phyloP scores from a whole-genome alignment of 2,329 filamentous ascomycete species.

The Septoria petroselini region DNA sequence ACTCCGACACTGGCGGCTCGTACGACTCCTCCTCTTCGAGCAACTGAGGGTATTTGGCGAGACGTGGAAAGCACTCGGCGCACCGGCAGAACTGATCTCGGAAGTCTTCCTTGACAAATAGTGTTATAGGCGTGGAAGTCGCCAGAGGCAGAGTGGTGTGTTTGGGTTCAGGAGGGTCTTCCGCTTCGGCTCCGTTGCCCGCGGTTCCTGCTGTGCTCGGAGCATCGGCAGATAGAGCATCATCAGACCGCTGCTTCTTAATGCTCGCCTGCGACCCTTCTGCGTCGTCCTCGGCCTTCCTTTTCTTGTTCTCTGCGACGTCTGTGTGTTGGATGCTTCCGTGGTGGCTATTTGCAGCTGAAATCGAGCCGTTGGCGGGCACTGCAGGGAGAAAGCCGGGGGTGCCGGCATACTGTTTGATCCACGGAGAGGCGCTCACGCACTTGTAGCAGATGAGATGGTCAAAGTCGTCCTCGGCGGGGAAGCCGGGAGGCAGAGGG shows the following conservation, averaged over 20 bases:
- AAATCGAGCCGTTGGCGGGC: conserved; percentile 40
- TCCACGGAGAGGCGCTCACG: conserved; percentile 81
- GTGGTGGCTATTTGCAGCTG: background rate
- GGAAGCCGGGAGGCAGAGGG: conserved; percentile 80
- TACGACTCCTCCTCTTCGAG: conserved; percentile 94
- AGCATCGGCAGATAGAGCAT: background rate
- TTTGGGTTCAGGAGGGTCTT: conserved; percentile 16
- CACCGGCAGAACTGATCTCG: conserved; percentile 81
- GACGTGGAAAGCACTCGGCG: conserved; percentile 69
- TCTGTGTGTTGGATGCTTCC: background rate
- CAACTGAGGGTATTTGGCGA: conserved; percentile 72
- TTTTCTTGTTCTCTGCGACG: conserved; percentile 37
- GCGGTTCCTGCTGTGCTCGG: background rate
- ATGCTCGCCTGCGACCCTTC: conserved; percentile 25
- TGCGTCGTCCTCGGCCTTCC: conserved; percentile 47
- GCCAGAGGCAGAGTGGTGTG: conserved; percentile 53
- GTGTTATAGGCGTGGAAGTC: conserved; percentile 63
- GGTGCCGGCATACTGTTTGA: conserved; percentile 80
- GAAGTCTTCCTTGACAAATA: conserved; percentile 79
- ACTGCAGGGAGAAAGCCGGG: conserved; percentile 76
- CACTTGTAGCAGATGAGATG: conserved; percentile 94
- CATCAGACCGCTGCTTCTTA: conserved; percentile 33
- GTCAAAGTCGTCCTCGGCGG: conserved; percentile 83
- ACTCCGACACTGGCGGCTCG: conserved; percentile 76
- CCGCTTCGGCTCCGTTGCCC: background rate